phyloP scores from a whole-genome alignment of 1,284 basidiomycete genomes.

The Paramarasmius palmivorus region DNA sequence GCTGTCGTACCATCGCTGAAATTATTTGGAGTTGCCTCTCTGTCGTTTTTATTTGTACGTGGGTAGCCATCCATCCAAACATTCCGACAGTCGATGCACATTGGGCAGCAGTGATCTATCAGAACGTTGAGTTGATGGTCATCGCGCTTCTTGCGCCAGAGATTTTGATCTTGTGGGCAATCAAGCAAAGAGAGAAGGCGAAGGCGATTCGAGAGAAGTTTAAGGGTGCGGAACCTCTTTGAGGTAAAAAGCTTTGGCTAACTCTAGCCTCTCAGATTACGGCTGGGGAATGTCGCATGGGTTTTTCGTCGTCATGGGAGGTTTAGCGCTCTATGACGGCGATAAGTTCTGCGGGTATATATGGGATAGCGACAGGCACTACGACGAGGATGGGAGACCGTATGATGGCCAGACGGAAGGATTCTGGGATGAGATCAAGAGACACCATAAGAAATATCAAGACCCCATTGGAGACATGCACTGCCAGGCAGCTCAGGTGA shows the following conservation, averaged over 20 bases:
- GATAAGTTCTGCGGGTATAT: background rate
- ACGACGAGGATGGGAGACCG: background rate
- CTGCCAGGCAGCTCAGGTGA: too few species aligned
- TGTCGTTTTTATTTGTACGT: conserved; percentile 33
- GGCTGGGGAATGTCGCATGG: background rate
- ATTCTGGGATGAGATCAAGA: background rate
- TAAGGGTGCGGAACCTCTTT: conserved; percentile 4
- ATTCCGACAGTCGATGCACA: conserved; percentile 20
- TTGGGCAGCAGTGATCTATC: background rate
- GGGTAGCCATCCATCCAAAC: conserved; percentile 35
- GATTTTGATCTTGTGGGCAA: conserved; percentile 25
- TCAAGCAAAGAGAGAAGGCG: conserved; percentile 25
- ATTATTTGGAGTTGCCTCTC: conserved; percentile 29
- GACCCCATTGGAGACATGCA: too few species aligned
- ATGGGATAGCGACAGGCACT: background rate
- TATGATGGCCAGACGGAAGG: background rate
- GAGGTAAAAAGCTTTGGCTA: background rate
- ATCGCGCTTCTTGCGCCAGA: conserved; percentile 26
- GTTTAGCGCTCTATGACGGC: background rate
- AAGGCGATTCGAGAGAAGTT: conserved; percentile 12
- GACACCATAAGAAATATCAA: too few species aligned
- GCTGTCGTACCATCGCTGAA: background rate
- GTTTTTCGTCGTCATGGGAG: background rate
- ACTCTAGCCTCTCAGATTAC: background rate
- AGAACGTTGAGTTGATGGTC: conserved; percentile 20